phyloP scores from a whole-genome alignment of 176 grass and related monocot species.

The Bolboschoenus planiculmis region DNA sequence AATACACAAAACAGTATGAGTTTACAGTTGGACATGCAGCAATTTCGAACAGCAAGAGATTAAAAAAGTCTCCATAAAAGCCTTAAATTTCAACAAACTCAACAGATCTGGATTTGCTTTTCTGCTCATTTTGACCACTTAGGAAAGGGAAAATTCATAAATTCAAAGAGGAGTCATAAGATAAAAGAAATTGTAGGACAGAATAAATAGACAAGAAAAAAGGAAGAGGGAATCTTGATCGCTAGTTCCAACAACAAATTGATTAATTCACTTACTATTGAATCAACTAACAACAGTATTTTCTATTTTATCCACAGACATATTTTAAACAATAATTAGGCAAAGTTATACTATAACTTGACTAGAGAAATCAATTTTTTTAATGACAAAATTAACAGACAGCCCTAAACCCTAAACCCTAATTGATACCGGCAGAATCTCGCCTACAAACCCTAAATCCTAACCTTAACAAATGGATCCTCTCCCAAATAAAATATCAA shows the following conservation, averaged over 20 bases:
- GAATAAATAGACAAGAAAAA: background rate
- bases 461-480: background rate
- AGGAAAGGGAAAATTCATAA: background rate
- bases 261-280: background rate
- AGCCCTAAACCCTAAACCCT: background rate
- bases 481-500: background rate
- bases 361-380: background rate
- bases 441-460: background rate
- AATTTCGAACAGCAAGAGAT: background rate
- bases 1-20: background rate
- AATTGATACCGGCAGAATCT: background rate
- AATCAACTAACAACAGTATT: background rate
- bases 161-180: background rate
- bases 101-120: background rate
- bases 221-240: background rate
- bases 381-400: background rate
- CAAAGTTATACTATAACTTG: background rate
- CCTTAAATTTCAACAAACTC: background rate
- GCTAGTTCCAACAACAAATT: background rate
- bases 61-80: background rate
- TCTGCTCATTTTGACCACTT: background rate
- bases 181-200: background rate
- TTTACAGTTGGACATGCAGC: background rate
- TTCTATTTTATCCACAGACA: background rate
- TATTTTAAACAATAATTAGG: background rate